A percentile compares a stretch with the other conserved stretches of the same genome.
phyloP scores from a whole-genome alignment of 805 yeast genomes.

The Helenozyma baotianmanensis region DNA sequence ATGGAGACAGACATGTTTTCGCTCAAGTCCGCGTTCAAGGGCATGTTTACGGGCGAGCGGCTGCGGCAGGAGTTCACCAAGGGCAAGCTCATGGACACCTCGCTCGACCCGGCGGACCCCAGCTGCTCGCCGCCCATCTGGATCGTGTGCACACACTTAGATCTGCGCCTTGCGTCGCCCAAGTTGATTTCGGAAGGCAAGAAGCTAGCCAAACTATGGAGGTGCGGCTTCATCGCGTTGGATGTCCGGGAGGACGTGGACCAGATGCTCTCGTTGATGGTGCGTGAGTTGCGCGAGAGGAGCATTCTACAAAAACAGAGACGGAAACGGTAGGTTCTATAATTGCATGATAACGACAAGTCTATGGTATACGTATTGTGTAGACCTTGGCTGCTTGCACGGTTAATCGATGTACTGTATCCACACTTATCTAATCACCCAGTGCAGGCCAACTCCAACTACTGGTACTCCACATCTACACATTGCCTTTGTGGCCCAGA shows the following conservation, averaged over 20 bases:
- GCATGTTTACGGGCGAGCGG: constrained; percentile 49
- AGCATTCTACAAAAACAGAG: constrained; percentile 16
- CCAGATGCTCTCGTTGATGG: constrained; percentile 49
- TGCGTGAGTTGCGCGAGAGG: constrained; percentile 57
- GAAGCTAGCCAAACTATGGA: constrained; percentile 56
- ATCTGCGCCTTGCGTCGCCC: constrained; percentile 58
- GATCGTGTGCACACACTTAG: constrained; percentile 60
- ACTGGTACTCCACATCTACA: too few species aligned
- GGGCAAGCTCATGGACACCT: constrained; percentile 18
- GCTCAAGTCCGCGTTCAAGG: constrained; percentile 51
- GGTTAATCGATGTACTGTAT: too few species aligned
- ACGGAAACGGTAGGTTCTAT: too few species aligned
- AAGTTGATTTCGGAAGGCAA: constrained; percentile 53
- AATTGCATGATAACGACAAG: too few species aligned
- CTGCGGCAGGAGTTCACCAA: constrained; percentile 4
- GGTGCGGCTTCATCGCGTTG: constrained; percentile 59
- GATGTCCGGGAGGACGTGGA: constrained; percentile 56
- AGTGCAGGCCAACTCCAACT: constrained; percentile 4
- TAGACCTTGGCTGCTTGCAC: too few species aligned
- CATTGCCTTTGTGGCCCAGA: too few species aligned
- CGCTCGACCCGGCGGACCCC: constrained; percentile 32
- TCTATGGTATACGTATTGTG: too few species aligned
- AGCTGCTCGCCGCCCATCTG: constrained; percentile 58
- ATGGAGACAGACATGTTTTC: constrained; percentile 66
- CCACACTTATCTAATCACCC: constrained; percentile 6